Evolutionary conservation across 257 asterid species (phyloP), one percentile per base, ranked within the genome.

Genomic region (Coffea eugenioides): DNA sequence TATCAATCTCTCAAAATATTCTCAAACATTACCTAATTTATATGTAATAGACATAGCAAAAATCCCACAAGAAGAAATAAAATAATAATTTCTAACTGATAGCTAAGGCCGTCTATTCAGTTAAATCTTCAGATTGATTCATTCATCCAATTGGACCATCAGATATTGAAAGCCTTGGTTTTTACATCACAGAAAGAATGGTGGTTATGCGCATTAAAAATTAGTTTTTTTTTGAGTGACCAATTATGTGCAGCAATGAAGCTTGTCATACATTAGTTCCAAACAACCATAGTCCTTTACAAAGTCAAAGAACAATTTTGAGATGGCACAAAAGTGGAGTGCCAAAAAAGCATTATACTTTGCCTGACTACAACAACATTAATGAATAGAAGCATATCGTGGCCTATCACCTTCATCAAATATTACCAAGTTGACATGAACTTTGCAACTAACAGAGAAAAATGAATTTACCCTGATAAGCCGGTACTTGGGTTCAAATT

Each of bases 401-500:
- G 11, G 65, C 65, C 3, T 4, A 57, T 57, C 65, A 57, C 27
- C 21, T 57, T 0, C 20, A 57, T 31, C 69, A 65, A 25, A 65
- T 11, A 25, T 11, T 23, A 49, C 13, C 1, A 43, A 6, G 12
- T 14, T 64, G 20, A 25, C 43, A 52, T 39, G 15, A 2, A 4
- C 0, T 23, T 36, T 45, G 57, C 36, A 46, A 61, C 20, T 27
- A 16, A 69, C 10, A 3, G 39, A 49, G n/a, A 39, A 43, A 52
- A 49, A 79, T 0, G 12, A 66, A 73, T 83, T 39, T 88, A 94
- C 97, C 97, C 97, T 94, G 85, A 94, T 90, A 75, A 94, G 96
- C 80, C 98, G 86, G 83, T 94, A 93, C 81, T 94, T 92, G 0
- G 98, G 98, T 90, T 94, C 98, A 0, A 56, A 94, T 71, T 94